Percentiles rank a stretch among this genome's conserved stretches.
Conservation (phyloP, 2,329 filamentous ascomycete species). For the Xylaria sp. region DNA sequence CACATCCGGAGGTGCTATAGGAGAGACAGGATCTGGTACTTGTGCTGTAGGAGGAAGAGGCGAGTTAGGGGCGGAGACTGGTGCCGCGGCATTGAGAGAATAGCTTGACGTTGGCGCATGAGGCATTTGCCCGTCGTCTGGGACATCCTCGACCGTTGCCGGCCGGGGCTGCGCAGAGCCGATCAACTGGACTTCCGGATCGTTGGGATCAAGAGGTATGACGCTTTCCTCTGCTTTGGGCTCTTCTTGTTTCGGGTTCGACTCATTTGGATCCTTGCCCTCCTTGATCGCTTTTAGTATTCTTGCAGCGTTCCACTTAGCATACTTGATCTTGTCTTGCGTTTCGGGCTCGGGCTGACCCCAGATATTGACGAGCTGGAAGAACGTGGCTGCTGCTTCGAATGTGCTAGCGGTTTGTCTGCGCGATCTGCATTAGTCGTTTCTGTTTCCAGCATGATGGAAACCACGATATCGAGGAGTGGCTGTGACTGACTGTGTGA, state of each 20-base stretch:
- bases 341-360: constrained; percentile 78
- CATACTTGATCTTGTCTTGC: constrained; percentile 90
- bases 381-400: constrained; percentile 89
- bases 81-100: constrained; percentile 47
- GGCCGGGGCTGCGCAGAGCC: constrained; percentile 53
- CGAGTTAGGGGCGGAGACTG: constrained; percentile 53
- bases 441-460: background rate
- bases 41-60: constrained; percentile 47
- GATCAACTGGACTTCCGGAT: constrained; percentile 71
- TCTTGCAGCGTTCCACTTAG: constrained; percentile 92
- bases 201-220: constrained; percentile 67
- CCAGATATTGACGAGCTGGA: constrained; percentile 90
- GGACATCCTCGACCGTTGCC: constrained; percentile 64
- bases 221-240: constrained; percentile 58
- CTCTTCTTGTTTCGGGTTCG: constrained; percentile 78
- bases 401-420: constrained; percentile 96
- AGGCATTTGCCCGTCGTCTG: constrained; percentile 56
- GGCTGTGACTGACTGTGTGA: constrained; percentile 71
- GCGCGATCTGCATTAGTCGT: constrained; percentile 23
- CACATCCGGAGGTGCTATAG: constrained; percentile 48
- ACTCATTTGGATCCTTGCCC: constrained; percentile 89
- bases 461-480: background rate
- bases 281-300: constrained; percentile 93
- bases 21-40: constrained; percentile 49
- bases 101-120: constrained; percentile 41